phyloP scores from a whole-genome alignment of 306 rosid species.

The Trichosanthes truncata region DNA sequence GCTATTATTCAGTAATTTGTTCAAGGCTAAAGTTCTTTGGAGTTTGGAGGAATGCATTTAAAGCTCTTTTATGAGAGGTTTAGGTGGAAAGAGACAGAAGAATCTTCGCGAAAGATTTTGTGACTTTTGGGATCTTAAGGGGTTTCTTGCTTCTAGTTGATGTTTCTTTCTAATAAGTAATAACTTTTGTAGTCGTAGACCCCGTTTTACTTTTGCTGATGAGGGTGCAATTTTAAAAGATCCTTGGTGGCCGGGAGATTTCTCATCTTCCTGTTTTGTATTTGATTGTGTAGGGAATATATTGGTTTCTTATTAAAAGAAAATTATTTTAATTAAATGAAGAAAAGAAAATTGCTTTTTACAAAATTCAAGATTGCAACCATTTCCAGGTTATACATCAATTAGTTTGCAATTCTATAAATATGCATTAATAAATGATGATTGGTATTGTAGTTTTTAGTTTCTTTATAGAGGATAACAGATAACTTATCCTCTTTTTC shows the following conservation, averaged over 20 bases:
- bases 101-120: background rate
- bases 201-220: background rate
- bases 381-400: background rate
- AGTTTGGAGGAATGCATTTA: background rate
- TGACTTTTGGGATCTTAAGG: background rate
- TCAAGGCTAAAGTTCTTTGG: background rate
- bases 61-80: background rate
- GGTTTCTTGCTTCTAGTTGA: background rate
- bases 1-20: background rate
- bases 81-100: background rate
- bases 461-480: background rate
- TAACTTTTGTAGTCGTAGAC: background rate
- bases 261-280: background rate
- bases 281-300: background rate
- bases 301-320: background rate
- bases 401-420: background rate
- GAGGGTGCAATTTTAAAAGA: background rate
- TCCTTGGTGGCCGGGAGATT: background rate
- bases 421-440: background rate
- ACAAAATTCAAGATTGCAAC: background rate
- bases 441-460: background rate
- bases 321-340: too few species aligned
- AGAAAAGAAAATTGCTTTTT: background rate
- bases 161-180: background rate
- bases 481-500: background rate